A percentile compares a stretch with the other conserved stretches of the same genome.
Conservation (phyloP, 306 rosid genomes). For the Begonia loranthoides region DNA sequence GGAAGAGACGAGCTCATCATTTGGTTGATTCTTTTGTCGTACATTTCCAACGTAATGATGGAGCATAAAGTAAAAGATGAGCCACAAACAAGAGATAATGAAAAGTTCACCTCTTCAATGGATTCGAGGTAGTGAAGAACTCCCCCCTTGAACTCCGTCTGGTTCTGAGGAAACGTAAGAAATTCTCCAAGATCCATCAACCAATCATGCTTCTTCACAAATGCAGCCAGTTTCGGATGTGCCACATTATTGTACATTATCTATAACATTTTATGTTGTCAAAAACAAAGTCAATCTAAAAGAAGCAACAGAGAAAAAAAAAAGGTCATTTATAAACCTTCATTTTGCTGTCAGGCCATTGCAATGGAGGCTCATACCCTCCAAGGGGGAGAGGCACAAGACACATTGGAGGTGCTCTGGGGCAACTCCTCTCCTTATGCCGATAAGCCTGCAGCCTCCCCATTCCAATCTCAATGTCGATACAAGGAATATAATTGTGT, state of each 20-base stretch:
- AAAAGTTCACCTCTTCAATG: conserved; percentile 71
- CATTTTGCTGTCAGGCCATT: conserved; percentile 75
- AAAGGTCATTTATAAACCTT: conserved; percentile 46
- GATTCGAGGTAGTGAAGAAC: conserved; percentile 83
- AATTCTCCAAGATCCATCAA: conserved; percentile 54
- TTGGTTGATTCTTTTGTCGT: not conserved
- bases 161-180: conserved; percentile 74
- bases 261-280: conserved; percentile 42
- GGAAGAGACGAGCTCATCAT: no score
- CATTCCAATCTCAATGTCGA: conserved; percentile 52
- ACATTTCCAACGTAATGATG: not conserved
- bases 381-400: conserved; percentile 70
- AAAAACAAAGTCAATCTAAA: conserved; percentile 15
- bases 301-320: conserved; percentile 3
- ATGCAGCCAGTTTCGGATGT: conserved; percentile 79
- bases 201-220: conserved; percentile 65
- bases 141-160: conserved; percentile 71
- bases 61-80: not conserved
- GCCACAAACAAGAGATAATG: not conserved
- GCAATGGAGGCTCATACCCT: conserved; percentile 46
- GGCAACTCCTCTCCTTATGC: conserved; percentile 91
- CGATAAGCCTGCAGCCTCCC: conserved; percentile 62
- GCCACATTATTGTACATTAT: conserved; percentile 78
- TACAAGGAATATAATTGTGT: conserved; percentile 85
- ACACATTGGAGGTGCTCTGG: conserved; percentile 50